Conservation (phyloP, 1,139 yeast species). For the Diutina pseudorugosa region DNA sequence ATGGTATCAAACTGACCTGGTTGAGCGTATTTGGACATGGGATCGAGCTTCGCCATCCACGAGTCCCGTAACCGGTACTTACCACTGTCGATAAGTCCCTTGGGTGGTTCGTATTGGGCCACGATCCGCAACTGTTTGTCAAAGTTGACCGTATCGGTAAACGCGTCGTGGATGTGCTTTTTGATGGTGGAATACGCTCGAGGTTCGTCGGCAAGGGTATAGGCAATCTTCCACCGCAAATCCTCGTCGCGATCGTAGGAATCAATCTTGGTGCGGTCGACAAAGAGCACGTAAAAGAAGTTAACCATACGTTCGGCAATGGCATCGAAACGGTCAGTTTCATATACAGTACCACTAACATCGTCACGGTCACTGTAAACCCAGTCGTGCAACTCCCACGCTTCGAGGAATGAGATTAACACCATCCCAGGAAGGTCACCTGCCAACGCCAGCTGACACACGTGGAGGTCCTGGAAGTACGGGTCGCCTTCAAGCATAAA, state of each 20-base stretch:
- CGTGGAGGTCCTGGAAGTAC: conserved; percentile 38
- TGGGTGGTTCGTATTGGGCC: conserved; percentile 31
- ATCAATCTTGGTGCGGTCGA: conserved; percentile 40
- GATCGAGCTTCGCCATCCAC: conserved; percentile 22
- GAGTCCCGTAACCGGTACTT: conserved; percentile 34
- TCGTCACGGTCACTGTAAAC: conserved; percentile 25
- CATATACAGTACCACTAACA: conserved; percentile 35
- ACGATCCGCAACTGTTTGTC: conserved; percentile 25
- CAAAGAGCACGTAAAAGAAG: conserved; percentile 43
- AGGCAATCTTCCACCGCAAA: conserved; percentile 23
- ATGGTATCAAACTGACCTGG: conserved; percentile 23
- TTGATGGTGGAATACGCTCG: conserved; percentile 39
- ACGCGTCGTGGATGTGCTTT: conserved; percentile 22
- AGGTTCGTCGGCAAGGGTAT: conserved; percentile 41
- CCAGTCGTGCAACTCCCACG: conserved; percentile 54
- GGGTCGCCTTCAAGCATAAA: conserved; percentile 24
- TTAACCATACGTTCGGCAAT: conserved; percentile 42
- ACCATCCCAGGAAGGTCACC: conserved; percentile 25
- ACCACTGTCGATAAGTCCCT: conserved; percentile 28
- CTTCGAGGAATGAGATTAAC: conserved; percentile 36
- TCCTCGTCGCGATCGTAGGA: conserved; percentile 15
- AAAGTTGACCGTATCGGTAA: conserved; percentile 21
- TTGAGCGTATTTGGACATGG: conserved; percentile 25
- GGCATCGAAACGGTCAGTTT: conserved; percentile 35
- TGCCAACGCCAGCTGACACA: conserved; percentile 46